Evolutionary conservation across 768 basidiomycete species (phyloP), one percentile per base, ranked within the genome.

Genomic region (Phallus indusiatus): DNA sequence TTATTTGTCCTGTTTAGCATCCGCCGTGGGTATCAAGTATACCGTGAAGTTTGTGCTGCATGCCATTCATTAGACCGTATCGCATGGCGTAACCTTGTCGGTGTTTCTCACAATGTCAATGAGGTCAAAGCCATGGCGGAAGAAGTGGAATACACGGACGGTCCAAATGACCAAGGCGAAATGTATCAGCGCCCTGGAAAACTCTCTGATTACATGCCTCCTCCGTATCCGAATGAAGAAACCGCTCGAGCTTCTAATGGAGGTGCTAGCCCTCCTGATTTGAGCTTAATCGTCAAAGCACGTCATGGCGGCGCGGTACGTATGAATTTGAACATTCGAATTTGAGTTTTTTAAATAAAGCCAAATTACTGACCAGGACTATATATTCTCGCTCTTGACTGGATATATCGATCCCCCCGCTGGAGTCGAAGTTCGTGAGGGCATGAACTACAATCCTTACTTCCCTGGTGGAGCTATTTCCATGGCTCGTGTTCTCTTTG

Each of bases 101-200:
- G 94, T 68, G 93, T 97, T 57, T 96, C 94, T 28, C 96, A 99
- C 76, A 91, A 88, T 65, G 95, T 78, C 47, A 89, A 93, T 64
- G 94, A 99, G 75, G 79, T 79, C 56, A 88, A 90, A 72, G 77
- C 78, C 1, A 83, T 98, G 87, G 96, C 96, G 10, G 96, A 96
- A 75, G 95, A 97, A 68, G 78, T 94, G 60, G 96, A 99, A 73
- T 99, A 98, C 74, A 81, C 83, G 68, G 96, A 99, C 69, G 96
- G 96, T 36, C 96, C 96, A 53, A 83, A 97, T 71, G 86, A 86
- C 64, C 77, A 88, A 64, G 96, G 96, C 65, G 93, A 97, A 75
- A 98, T 96, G 94, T 99, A 97, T 82, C 85, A 92, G 75, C 81
- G 96, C 56, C 96, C 96, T 12, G 96, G 96, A 74, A 99, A 99